Evolutionary conservation across 495 filamentous ascomycete genomes (phyloP).

Genomic region (Penicillium macrosclerotiorum): DNA sequence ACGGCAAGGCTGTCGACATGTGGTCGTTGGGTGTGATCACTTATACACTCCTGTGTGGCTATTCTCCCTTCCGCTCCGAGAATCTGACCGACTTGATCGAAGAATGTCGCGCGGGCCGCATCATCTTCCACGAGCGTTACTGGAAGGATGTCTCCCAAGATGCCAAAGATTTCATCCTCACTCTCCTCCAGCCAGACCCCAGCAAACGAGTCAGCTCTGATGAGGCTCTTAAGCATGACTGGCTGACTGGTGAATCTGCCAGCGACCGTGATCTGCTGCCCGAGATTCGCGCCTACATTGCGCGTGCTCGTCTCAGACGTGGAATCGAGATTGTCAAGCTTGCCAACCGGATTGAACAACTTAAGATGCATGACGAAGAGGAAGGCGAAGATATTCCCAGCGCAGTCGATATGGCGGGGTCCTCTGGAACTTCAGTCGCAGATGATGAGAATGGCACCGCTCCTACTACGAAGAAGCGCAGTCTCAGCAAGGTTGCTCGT

Average conservation of each 20-base stretch:
- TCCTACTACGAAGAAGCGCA: constrained; percentile 53
- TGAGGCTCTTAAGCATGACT: constrained; percentile 79
- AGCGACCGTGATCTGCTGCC: constrained; percentile 95
- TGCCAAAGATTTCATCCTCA: constrained; percentile 90
- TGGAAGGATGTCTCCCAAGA: constrained; percentile 97
- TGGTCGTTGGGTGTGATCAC: constrained; percentile 99
- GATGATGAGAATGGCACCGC: constrained; percentile 6
- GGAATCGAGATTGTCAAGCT: constrained; percentile 98
- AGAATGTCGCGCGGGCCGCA: constrained; percentile 83
- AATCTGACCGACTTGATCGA: constrained; percentile 92
- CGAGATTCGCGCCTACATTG: constrained; percentile 93
- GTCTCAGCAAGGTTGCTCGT: constrained; percentile 73
- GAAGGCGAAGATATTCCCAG: constrained; percentile 74
- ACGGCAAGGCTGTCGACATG: constrained; percentile 99
- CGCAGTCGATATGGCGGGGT: constrained; percentile 43
- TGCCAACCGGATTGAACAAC: constrained; percentile 91
- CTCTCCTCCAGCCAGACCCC: constrained; percentile 76
- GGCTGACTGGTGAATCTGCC: constrained; percentile 88
- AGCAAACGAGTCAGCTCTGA: constrained; percentile 74
- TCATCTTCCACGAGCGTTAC: constrained; percentile 97
- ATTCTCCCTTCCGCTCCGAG: constrained; percentile 96
- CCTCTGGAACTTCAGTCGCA: constrained; percentile 16
- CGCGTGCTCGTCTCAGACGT: constrained; percentile 82
- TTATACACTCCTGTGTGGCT: constrained; percentile 98
- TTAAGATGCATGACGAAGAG: constrained; percentile 95